These are phyloP conservation scores for Waltergamsia citrina DNA, from an alignment of 2,329 filamentous ascomycete species.

Conservation along the genomic window DNA sequence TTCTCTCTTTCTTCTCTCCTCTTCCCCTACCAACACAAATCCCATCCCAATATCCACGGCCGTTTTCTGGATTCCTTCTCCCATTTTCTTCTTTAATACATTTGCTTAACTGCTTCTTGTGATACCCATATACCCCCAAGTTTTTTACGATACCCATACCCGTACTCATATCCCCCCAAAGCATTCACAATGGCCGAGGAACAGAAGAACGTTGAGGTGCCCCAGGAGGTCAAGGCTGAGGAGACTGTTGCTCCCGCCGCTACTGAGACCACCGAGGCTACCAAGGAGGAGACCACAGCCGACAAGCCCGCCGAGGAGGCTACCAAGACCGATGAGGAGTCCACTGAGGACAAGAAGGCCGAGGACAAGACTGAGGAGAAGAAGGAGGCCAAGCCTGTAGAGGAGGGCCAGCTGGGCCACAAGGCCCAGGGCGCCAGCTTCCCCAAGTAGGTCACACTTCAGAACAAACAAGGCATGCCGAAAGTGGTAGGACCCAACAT, in stretches of 20 bases:
- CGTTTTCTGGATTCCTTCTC: constrained; percentile 13
- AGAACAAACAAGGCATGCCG: neutral
- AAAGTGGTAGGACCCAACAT: neutral
- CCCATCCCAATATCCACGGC: constrained; percentile 17
- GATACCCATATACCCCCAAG: constrained; percentile 39
- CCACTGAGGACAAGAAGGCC: constrained; percentile 29
- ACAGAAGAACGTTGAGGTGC: constrained; percentile 59
- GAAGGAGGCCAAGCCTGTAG: constrained; percentile 57
- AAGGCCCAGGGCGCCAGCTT: constrained; percentile 74
- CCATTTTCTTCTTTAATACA: constrained; percentile 21
- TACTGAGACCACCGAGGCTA: constrained; percentile 15
- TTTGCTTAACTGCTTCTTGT: constrained; percentile 30
- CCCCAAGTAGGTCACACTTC: constrained; percentile 65
- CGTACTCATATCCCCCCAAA: constrained; percentile 19
- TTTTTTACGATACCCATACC: constrained; percentile 15
- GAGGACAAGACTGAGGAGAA: constrained; percentile 33
- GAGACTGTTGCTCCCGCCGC: constrained; percentile 24
- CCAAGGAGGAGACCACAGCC: constrained; percentile 13
- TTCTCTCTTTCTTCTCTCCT: constrained; percentile 1
- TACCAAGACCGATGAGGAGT: constrained; percentile 21
- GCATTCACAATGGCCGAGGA: constrained; percentile 59
- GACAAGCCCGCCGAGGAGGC: constrained; percentile 25
- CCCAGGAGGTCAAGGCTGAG: constrained; percentile 38
- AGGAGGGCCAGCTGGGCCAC: constrained; percentile 80
- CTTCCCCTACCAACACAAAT: constrained; percentile 17